Percentiles rank a stretch among this genome's conserved stretches.
These are phyloP conservation scores for Solanum appendiculatum DNA, from an alignment of 257 asterid species.

Conservation along the genomic window DNA sequence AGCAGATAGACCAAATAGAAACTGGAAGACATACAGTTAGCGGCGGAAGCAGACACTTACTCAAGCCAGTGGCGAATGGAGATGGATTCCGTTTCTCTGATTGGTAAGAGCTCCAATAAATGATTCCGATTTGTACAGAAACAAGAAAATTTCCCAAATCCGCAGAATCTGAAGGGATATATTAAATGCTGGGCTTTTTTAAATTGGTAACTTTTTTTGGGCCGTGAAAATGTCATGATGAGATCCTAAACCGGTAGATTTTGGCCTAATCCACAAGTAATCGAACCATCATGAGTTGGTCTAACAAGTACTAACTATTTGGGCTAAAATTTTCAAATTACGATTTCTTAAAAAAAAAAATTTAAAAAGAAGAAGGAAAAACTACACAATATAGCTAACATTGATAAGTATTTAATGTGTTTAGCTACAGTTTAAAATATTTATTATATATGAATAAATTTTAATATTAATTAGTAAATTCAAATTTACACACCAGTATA, in stretches of 20 bases:
- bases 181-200: background rate
- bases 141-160: background rate
- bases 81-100: background rate
- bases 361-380: too few relatives aligned
- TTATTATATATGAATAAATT: too few relatives aligned
- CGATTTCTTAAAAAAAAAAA: too few relatives aligned
- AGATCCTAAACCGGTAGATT: background rate
- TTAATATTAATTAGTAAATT: too few relatives aligned
- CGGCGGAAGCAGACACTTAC: background rate
- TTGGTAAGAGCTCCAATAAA: background rate
- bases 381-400: too few relatives aligned
- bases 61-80: background rate
- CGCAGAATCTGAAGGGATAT: background rate
- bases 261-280: background rate
- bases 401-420: too few relatives aligned
- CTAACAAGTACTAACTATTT: background rate
- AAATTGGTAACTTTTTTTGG: background rate
- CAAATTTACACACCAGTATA: too few relatives aligned
- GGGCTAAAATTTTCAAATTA: background rate
- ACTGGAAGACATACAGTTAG: background rate
- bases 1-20: background rate
- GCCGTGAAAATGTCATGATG: background rate
- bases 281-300: background rate
- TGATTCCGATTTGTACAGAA: background rate
- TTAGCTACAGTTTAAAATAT: too few relatives aligned